Evolutionary conservation across 148 eudicot species (phyloP), one percentile per base, ranked within the genome.

Genomic region (Suaeda aralocaspica): DNA sequence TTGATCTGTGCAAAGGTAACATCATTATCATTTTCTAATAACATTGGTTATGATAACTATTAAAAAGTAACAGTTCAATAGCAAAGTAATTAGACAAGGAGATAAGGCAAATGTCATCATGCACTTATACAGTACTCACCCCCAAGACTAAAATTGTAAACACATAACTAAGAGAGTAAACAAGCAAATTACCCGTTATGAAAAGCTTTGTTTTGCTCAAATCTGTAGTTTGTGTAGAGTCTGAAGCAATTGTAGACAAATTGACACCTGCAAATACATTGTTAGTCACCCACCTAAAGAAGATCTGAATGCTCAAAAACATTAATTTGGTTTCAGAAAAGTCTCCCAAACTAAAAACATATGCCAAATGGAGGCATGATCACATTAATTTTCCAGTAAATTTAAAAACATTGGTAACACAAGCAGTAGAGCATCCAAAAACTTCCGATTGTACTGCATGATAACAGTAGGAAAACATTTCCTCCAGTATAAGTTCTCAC

Each of bases 201-300:
- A 94, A 94, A 74, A 94, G 89, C 81, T 94, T 91, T 84, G 88
- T 94, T 68, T 90, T 82, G 74, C 80, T 77, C 25, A 82, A 71
- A 66, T 84, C 71, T 33, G 71, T 68, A 56, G 76, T 67, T 68
- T 76, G 74, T 51, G 79, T 72, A 65, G 82, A 72, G 69, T 68
- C 77, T n/a, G 79, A 75, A 67, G 82, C 79, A 70, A 71, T 66
- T 39, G 70, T 72, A 41, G 39, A 45, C 59, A 69, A 45, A 74
- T 67, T 74, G 61, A 73, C 71, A 77, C 87, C 95, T 89, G 84
- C 49, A 79, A 58, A 44, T 55, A 64, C 59, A 34, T 29, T 41
- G 13, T 21, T 31, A 3, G 4, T 25, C 3, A 31, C 39, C 65
- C 53, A 49, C 13, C 29, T 21, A 72, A 19, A n/a, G 21, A 14